Base-by-base conservation (phyloP, 495 filamentous ascomycete species). In the Aspergillus leporis region DNA sequence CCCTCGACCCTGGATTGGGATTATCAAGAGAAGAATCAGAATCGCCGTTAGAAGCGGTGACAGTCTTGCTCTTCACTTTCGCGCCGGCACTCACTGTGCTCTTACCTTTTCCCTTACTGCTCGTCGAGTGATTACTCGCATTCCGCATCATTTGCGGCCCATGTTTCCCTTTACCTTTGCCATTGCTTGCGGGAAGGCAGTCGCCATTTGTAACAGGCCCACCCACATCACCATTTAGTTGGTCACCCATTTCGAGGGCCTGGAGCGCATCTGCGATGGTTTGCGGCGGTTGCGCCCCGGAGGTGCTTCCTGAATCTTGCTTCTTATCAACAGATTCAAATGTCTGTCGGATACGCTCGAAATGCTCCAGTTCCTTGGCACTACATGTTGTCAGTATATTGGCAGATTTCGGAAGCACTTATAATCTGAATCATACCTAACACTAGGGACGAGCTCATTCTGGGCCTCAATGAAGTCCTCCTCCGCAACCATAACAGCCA, bases 361-460 rank as follows among this genome's bases (percentile, higher is more conserved):
- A 98, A 68, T 98, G 95, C 58, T 88, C 85, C 3, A 98, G 78
- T 75, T 98, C 94, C 63, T 95, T 92, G 31, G 87, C 87, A 70
- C 92, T 96, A 62, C 22, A 58, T 51, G 18, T 16, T 43, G 62
- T 75, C 55, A 72, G 70, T 59, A 55, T 61, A 10, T 32, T 19
- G 18, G 2, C 51, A 28, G 25, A 6, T 30, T 46, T 28, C 31
- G 34, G 46, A 0, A 30, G 50, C 25, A 12, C 25, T 8, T 32
- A 13, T 51, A 41, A n/a, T n/a, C 6, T 14, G 19, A 18, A 32
- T 68, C 77, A 59, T 78, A 86, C 83, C 83, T 87, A 46, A 98
- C 95, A 73, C 86, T 90, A 16, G 91, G 91, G n/a, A 97, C 86
- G 45, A 98, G 81, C 70, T 98, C 95, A 34, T 74, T 73, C 56